phyloP scores from a whole-genome alignment of 2,329 filamentous ascomycete species.

The Curvularia sp. region DNA sequence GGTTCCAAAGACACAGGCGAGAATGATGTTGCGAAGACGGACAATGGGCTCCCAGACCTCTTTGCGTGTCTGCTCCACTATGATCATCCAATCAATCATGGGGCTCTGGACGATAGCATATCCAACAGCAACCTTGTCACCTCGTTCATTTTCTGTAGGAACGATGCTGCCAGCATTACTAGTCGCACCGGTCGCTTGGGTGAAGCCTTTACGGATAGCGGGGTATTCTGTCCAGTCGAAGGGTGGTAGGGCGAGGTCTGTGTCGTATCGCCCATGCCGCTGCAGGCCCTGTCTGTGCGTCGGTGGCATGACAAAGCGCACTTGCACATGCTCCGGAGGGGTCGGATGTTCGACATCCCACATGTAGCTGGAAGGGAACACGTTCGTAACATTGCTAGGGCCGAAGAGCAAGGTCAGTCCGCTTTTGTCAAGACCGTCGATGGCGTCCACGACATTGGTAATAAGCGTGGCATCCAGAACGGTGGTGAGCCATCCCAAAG shows the following conservation, averaged over 20 bases:
- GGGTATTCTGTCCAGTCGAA: constrained; percentile 70
- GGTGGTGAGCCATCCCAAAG: constrained; percentile 84
- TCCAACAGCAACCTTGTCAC: constrained; percentile 75
- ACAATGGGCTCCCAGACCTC: constrained; percentile 81
- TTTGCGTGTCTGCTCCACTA: constrained; percentile 75
- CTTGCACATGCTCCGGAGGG: constrained; percentile 34
- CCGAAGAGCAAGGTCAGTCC: constrained; percentile 76
- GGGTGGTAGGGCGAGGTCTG: constrained; percentile 31
- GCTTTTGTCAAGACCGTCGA: constrained; percentile 73
- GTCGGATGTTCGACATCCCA: constrained; percentile 31
- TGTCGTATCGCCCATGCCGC: constrained; percentile 41
- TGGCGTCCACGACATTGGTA: constrained; percentile 65
- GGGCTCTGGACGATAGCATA: constrained; percentile 72
- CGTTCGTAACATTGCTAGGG: constrained; percentile 69
- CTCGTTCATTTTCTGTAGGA: constrained; percentile 75
- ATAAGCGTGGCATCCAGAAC: constrained; percentile 73
- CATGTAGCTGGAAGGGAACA: constrained; percentile 48
- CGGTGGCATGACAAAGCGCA: constrained; percentile 47
- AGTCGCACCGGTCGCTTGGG: constrained; percentile 51
- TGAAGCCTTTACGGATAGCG: constrained; percentile 67
- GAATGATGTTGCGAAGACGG: constrained; percentile 77
- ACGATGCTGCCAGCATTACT: constrained; percentile 75
- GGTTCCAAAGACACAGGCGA: constrained; percentile 86
- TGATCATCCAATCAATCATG: constrained; percentile 80
- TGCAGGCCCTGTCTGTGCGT: constrained; percentile 29